Conservation (phyloP, 768 basidiomycete species). For the Kwoniella bestiolae region DNA sequence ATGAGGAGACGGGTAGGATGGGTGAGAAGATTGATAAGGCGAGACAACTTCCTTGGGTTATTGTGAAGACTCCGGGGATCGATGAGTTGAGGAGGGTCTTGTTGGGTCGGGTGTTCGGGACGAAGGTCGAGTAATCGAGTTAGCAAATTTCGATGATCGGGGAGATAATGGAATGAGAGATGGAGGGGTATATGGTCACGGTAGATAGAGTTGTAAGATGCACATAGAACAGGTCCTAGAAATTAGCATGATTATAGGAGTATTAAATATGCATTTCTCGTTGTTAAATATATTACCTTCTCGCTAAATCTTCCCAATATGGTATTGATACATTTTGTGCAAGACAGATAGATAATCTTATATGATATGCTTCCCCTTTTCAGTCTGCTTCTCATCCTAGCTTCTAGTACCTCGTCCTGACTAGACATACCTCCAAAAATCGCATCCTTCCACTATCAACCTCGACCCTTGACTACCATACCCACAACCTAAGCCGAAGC, state of each 20-base stretch:
- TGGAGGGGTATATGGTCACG: not conserved
- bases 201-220: no score
- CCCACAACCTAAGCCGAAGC: not conserved
- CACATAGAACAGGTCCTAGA: no score
- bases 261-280: no score
- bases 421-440: not conserved
- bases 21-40: conserved; percentile 31
- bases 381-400: no score
- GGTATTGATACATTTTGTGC: no score
- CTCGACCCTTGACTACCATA: not conserved
- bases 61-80: conserved; percentile 49
- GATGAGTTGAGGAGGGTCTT: conserved; percentile 43
- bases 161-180: not conserved
- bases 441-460: not conserved
- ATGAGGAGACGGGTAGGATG: conserved; percentile 26
- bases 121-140: conserved; percentile 15
- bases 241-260: no score
- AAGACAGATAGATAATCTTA: no score
- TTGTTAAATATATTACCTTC: no score
- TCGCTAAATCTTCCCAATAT: no score
- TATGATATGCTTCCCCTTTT: no score
- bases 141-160: not conserved
- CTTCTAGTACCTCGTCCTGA: no score
- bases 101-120: conserved; percentile 52
- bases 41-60: conserved; percentile 41